Conservation (phyloP, 164 flowering plant species). For the Macadamia tetraphylla region DNA sequence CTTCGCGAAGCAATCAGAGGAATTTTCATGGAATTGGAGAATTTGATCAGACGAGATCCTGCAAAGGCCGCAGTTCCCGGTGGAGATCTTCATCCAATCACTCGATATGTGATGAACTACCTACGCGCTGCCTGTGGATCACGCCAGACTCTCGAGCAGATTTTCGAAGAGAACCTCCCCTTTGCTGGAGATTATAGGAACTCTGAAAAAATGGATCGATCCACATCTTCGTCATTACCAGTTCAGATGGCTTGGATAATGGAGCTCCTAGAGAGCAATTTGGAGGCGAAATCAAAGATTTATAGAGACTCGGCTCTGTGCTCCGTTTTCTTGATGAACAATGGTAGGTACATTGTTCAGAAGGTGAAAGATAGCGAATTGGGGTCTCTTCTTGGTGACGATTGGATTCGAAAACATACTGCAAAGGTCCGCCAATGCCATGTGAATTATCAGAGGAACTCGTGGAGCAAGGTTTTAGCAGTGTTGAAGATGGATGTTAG, state of each 20-base stretch:
- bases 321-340: slow-evolving; percentile 85
- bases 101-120: slow-evolving; percentile 94
- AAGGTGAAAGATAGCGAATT: slow-evolving; percentile 77
- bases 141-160: slow-evolving; percentile 58
- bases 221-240: slow-evolving; percentile 46
- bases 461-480: slow-evolving; percentile 68
- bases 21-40: slow-evolving; percentile 91
- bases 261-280: slow-evolving; percentile 88
- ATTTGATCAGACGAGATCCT: slow-evolving; percentile 74
- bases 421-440: slow-evolving; percentile 62
- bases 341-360: slow-evolving; percentile 75
- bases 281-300: slow-evolving; percentile 79
- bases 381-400: slow-evolving; percentile 71
- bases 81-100: slow-evolving; percentile 86
- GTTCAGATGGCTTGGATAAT: slow-evolving; percentile 86
- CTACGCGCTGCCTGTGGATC: slow-evolving; percentile 75
- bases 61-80: slow-evolving; percentile 74
- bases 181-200: slow-evolving; percentile 25
- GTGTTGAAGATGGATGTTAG: slow-evolving; percentile 45
- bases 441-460: slow-evolving; percentile 51
- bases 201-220: slow-evolving; percentile 19
- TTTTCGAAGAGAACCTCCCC: slow-evolving; percentile 49
- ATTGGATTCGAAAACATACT: slow-evolving; percentile 76
- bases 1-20: slow-evolving; percentile 76
- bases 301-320: slow-evolving; percentile 60